Percentiles rank a stretch among this genome's conserved stretches.
phyloP scores from a whole-genome alignment of 441 rosid species.

The Populus trichocarpa region DNA sequence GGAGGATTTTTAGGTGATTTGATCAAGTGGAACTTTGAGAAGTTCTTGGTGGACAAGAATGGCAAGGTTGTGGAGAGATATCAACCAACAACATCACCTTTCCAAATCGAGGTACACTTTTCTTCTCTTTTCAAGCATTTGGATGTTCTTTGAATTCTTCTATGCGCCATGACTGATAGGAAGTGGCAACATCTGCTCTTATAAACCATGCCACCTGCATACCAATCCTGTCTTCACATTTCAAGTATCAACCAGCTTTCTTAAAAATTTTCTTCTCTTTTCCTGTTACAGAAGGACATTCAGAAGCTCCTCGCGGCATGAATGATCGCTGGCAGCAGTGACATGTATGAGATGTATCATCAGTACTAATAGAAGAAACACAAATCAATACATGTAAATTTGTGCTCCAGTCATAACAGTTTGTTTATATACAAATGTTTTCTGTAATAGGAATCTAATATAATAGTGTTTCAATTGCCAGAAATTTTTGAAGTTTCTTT shows the following conservation, averaged over 20 bases:
- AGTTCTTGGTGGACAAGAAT: slow-evolving; percentile 74
- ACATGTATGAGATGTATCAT: not conserved
- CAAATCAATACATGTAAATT: slow-evolving; percentile 1
- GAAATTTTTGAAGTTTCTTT: not conserved
- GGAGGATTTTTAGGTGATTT: slow-evolving; percentile 76
- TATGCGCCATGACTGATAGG: not conserved
- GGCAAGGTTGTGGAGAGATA: slow-evolving; percentile 79
- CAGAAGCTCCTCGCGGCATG: slow-evolving; percentile 61
- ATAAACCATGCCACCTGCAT: not conserved
- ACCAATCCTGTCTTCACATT: not conserved
- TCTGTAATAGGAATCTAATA: not conserved
- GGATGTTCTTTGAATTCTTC: slow-evolving; percentile 1
- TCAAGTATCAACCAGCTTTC: not conserved
- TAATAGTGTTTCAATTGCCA: not conserved
- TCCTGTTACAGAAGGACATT: slow-evolving; percentile 58
- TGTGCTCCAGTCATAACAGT: slow-evolving; percentile 6
- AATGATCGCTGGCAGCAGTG: slow-evolving; percentile 6
- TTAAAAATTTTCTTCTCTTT: not conserved
- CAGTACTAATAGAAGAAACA: not conserved
- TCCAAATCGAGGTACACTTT: slow-evolving; percentile 59
- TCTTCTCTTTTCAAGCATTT: not conserved
- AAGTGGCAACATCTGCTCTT: not conserved
- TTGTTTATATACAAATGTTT: not conserved
- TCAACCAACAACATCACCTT: slow-evolving; percentile 81
- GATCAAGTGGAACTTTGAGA: slow-evolving; percentile 92